Percentiles rank a stretch among this genome's conserved stretches.
Evolutionary conservation across 2,329 filamentous ascomycete species (phyloP).

Genomic region (Gnomoniopsis smithogilvyi): DNA sequence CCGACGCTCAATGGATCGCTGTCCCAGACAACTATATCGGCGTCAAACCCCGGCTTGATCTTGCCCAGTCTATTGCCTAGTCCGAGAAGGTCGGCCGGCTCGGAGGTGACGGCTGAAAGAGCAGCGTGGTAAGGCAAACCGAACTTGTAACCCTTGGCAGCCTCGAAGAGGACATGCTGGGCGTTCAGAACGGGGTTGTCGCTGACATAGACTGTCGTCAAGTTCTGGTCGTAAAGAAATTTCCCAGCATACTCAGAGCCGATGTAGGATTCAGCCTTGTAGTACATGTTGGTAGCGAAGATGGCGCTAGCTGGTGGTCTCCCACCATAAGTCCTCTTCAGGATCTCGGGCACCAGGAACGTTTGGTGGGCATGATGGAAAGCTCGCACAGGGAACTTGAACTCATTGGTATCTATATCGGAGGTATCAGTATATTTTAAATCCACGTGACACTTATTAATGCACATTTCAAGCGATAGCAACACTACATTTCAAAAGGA

Average conservation of each 20-base stretch:
- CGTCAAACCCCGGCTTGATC: slow-evolving; percentile 59
- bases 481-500: neutral
- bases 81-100: slow-evolving; percentile 56
- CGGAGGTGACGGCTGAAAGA: slow-evolving; percentile 54
- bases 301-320: slow-evolving; percentile 56
- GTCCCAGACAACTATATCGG: slow-evolving; percentile 61
- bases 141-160: slow-evolving; percentile 57
- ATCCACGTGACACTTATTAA: too few relatives aligned
- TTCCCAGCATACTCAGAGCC: slow-evolving; percentile 66
- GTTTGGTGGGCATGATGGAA: slow-evolving; percentile 71
- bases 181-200: slow-evolving; percentile 70
- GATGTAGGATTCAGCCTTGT: slow-evolving; percentile 65
- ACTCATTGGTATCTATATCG: slow-evolving; percentile 59
- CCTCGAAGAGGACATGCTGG: slow-evolving; percentile 66
- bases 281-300: slow-evolving; percentile 71
- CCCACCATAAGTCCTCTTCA: slow-evolving; percentile 54
- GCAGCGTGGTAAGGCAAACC: slow-evolving; percentile 60
- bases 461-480: too few relatives aligned
- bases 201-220: slow-evolving; percentile 66
- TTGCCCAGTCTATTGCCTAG: slow-evolving; percentile 58
- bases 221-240: slow-evolving; percentile 59
- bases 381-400: slow-evolving; percentile 62
- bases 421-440: too few relatives aligned
- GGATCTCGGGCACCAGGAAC: slow-evolving; percentile 62
- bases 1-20: slow-evolving; percentile 59